Evolutionary conservation across 192 early-diverging fungal species (phyloP).

Genomic region (Kickxella alabastrina): DNA sequence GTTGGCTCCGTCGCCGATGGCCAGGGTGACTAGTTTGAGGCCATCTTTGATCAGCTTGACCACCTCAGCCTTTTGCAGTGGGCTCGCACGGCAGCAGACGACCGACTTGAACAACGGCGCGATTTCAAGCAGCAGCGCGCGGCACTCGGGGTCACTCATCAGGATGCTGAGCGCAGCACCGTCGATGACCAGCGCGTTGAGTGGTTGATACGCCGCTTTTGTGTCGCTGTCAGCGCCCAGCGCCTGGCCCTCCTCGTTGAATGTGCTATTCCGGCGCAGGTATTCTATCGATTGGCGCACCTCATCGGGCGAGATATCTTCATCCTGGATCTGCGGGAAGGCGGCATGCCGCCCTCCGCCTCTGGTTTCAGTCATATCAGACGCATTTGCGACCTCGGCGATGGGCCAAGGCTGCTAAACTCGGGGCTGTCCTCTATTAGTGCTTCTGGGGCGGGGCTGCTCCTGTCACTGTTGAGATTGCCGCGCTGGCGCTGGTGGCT

Average conservation of each 20-base stretch:
- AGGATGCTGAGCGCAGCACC: slow-evolving; percentile 62
- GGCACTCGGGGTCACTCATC: slow-evolving; percentile 33
- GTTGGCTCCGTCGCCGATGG: slow-evolving; percentile 79
- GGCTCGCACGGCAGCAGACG: slow-evolving; percentile 88
- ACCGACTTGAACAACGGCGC: slow-evolving; percentile 80
- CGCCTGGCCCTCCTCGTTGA: slow-evolving; percentile 8
- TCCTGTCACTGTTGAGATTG: slow-evolving; percentile 4
- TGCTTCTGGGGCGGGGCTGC: too few relatives aligned
- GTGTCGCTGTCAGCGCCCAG: slow-evolving; percentile 4
- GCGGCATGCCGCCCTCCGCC: slow-evolving; percentile 4
- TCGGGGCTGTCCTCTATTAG: too few relatives aligned
- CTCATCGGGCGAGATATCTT: slow-evolving; percentile 25
- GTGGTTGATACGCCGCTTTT: slow-evolving; percentile 22
- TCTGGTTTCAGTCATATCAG: too few relatives aligned
- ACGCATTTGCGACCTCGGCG: too few relatives aligned
- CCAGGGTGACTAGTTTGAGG: slow-evolving; percentile 61
- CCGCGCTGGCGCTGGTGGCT: too few relatives aligned
- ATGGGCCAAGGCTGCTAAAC: too few relatives aligned
- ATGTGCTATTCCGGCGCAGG: slow-evolving; percentile 35
- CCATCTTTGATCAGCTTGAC: slow-evolving; percentile 82
- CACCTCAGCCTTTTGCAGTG: slow-evolving; percentile 94
- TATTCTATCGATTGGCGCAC: slow-evolving; percentile 46
- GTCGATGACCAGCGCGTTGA: slow-evolving; percentile 80
- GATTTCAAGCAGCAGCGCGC: slow-evolving; percentile 54
- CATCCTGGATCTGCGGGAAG: slow-evolving; percentile 15